Conservation (phyloP, 306 rosid species). For the Lablab purpureus region DNA sequence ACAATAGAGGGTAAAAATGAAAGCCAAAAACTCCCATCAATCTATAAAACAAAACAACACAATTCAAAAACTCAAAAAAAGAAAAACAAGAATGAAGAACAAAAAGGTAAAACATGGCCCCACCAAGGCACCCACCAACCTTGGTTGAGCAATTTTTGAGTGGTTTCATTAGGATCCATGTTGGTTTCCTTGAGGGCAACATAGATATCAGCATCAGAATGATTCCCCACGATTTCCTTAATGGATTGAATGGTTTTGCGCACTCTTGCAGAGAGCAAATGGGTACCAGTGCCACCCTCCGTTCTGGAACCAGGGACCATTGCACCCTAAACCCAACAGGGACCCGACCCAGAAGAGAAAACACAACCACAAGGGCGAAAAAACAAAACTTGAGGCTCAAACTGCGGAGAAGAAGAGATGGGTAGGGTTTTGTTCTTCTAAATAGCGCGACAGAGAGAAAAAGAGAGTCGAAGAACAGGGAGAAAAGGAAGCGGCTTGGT, state of each 20-base stretch:
- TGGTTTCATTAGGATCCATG: conserved; percentile 99
- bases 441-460: conserved; percentile 39
- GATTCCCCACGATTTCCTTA: conserved; percentile 85
- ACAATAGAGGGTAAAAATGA: background rate
- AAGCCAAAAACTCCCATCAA: conserved; percentile 24
- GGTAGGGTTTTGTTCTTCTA: conserved; percentile 59
- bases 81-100: background rate
- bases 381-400: conserved; percentile 48
- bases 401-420: conserved; percentile 2
- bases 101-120: background rate
- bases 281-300: conserved; percentile 76
- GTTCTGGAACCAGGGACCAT: conserved; percentile 76
- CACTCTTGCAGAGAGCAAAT: conserved; percentile 67
- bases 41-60: background rate
- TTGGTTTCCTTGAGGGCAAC: conserved; percentile 77
- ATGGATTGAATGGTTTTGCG: conserved; percentile 89
- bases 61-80: background rate
- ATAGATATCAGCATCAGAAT: conserved; percentile 93
- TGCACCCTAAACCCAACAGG: conserved; percentile 36
- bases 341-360: conserved; percentile 26
- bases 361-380: conserved; percentile 13
- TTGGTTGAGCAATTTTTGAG: conserved; percentile 97
- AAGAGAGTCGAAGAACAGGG: background rate
- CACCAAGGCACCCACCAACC: conserved; percentile 55
- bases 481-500: conserved; percentile 41